Evolutionary conservation across 305 asterid species (phyloP).

Genomic region (Coffea humblotiana): DNA sequence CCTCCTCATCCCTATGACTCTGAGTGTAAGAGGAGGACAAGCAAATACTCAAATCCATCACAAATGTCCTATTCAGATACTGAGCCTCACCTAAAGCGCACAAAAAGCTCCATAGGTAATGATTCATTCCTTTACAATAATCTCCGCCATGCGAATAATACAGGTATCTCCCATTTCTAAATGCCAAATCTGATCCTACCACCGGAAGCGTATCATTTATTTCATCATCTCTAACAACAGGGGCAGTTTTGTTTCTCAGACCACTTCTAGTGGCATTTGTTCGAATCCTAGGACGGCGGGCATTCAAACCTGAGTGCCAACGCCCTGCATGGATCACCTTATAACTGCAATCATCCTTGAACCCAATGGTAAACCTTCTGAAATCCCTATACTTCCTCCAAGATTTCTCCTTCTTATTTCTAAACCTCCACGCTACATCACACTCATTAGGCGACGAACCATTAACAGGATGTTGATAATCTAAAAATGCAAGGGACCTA

Average conservation of each 20-base stretch:
- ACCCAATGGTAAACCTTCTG: slow-evolving; percentile 68
- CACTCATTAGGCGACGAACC: slow-evolving; percentile 64
- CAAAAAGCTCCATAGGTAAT: slow-evolving; percentile 78
- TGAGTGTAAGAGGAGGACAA: slow-evolving; percentile 66
- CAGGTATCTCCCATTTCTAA: slow-evolving; percentile 71
- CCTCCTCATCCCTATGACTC: slow-evolving; percentile 72
- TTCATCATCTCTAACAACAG: slow-evolving; percentile 61
- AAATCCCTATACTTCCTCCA: slow-evolving; percentile 87
- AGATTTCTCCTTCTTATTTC: slow-evolving; percentile 73
- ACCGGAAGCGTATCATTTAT: slow-evolving; percentile 79
- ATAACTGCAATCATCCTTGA: slow-evolving; percentile 45
- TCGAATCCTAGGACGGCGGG: slow-evolving; percentile 60
- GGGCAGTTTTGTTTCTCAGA: slow-evolving; percentile 30
- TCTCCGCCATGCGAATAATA: slow-evolving; percentile 89
- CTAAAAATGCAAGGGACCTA: slow-evolving; percentile 59
- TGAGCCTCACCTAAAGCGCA: slow-evolving; percentile 87
- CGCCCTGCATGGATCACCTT: slow-evolving; percentile 66
- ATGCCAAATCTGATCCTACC: slow-evolving; percentile 63
- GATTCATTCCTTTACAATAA: slow-evolving; percentile 89
- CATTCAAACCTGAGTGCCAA: slow-evolving; percentile 93
- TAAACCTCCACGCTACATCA: slow-evolving; percentile 89
- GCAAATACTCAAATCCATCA: slow-evolving; percentile 82
- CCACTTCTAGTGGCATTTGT: slow-evolving; percentile 33
- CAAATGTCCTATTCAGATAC: slow-evolving; percentile 79
- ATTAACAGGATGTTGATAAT: slow-evolving; percentile 71